These are phyloP conservation scores for Exophiala sideris DNA, from an alignment of 2,329 filamentous ascomycete genomes.

Conservation along the genomic window DNA sequence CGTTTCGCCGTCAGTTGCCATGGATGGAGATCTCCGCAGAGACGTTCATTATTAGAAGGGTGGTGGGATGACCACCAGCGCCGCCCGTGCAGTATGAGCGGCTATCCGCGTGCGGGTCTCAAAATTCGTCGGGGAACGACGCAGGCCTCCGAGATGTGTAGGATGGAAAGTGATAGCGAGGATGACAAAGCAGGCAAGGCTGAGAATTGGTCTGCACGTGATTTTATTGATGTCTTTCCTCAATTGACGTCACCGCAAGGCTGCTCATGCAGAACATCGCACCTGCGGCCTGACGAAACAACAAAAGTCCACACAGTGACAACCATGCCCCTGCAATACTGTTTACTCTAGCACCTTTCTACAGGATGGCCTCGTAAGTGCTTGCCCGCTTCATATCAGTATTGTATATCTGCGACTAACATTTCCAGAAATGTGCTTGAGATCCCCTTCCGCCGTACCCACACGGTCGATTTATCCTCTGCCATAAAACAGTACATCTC, in stretches of 20 bases:
- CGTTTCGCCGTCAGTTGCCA: no score
- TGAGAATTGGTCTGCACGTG: background rate
- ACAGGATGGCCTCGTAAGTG: slow-evolving; percentile 24
- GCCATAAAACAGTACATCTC: slow-evolving; percentile 95
- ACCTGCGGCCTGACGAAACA: no score
- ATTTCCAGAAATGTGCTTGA: slow-evolving; percentile 54
- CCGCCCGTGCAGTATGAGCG: no score
- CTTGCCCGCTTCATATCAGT: background rate
- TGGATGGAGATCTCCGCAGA: no score
- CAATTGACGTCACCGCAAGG: no score
- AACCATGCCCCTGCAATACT: background rate
- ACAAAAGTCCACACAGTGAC: background rate
- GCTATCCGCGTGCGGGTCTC: no score
- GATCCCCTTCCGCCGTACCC: slow-evolving; percentile 84
- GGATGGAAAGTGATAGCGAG: no score
- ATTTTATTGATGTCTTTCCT: background rate
- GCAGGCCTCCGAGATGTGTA: no score
- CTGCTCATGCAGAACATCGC: background rate
- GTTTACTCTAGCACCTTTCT: background rate
- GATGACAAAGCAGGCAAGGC: background rate
- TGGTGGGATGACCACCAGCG: no score
- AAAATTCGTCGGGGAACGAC: no score
- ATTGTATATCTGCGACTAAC: slow-evolving; percentile 1
- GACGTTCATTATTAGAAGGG: no score
- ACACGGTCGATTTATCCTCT: slow-evolving; percentile 70